A percentile compares a stretch with the other conserved stretches of the same genome.
Evolutionary conservation across 2,329 filamentous ascomycete genomes (phyloP).

Genomic region (Coniochaeta sp.): DNA sequence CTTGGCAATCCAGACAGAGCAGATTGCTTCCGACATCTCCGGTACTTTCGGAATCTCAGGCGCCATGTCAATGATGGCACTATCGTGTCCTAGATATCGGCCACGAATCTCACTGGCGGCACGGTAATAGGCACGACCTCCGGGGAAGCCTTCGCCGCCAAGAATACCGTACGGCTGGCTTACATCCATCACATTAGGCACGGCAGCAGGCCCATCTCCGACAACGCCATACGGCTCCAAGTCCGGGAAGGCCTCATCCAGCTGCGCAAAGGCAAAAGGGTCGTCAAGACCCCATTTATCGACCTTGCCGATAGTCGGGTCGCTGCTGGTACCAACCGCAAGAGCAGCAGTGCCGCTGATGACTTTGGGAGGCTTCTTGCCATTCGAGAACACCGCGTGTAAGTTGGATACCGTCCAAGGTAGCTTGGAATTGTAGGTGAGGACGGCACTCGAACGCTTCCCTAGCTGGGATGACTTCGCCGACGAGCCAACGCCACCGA

Average conservation of each 20-base stretch:
- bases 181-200: conserved; percentile 84
- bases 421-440: conserved; percentile 81
- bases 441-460: conserved; percentile 63
- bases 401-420: conserved; percentile 72
- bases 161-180: conserved; percentile 79
- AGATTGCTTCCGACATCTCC: conserved; percentile 62
- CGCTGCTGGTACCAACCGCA: conserved; percentile 71
- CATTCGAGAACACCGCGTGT: conserved; percentile 65
- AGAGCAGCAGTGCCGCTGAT: conserved; percentile 78
- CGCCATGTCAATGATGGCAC: conserved; percentile 52
- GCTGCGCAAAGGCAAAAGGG: conserved; percentile 65
- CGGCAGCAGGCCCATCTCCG: conserved; percentile 68
- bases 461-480: conserved; percentile 41
- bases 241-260: conserved; percentile 68
- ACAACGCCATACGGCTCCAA: conserved; percentile 65
- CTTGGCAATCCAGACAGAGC: conserved; percentile 85
- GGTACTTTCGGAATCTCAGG: conserved; percentile 72
- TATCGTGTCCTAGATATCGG: conserved; percentile 59
- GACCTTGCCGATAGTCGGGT: conserved; percentile 67
- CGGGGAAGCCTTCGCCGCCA: conserved; percentile 79
- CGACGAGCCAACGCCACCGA: conserved; percentile 42
- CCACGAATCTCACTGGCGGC: conserved; percentile 67
- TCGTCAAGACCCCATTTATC: conserved; percentile 79
- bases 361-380: conserved; percentile 68
- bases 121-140: conserved; percentile 73